Base-by-base conservation (phyloP, 257 asterid species). In the Solanum tarapatanum region DNA sequence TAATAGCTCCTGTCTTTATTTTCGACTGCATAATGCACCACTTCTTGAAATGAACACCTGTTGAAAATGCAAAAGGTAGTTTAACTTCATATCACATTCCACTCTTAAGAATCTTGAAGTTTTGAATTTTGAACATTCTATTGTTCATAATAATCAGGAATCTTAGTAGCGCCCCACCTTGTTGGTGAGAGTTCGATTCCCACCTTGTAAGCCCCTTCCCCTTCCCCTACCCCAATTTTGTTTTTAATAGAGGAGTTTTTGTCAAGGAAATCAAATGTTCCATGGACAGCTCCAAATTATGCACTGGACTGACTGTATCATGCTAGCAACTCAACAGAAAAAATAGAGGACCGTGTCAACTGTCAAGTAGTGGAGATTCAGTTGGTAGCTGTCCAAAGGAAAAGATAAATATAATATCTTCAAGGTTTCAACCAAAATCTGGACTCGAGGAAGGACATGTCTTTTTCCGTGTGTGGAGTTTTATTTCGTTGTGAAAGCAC, bases 11-110 rank as follows among this genome's bases (percentile, higher is more conserved):
- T 6, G 96, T 87, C 90, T 91, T 96, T 84, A 96, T 96, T 93
- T 93, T 95, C 19, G 97, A 92, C 89, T 96, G 98, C 96, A 96
- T 92, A 88, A 96, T 83, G 82, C 99, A 95, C 99, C 99, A 96
- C 92, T 96, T 95, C 92, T 96, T 96, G 92, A 95, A 96, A 90
- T 93, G 94, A 85, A 92, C 93, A 90, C 99, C 99, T 95, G 93
- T 30, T 36, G 69, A 64, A 87, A 88, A 33, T 62, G 87, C 64
- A 45, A 5, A 43, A 16, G 68, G n/a, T 45, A 17, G 26, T 45
- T 41, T 79, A 79, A 45, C 28, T 80, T 80, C 85, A 28, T 4
- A 45, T 80, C 39, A 45, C 68, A 80, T 28, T 48, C 41, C 68
- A 45, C 26, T 26, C 39, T 43, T 43, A 8, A 79, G 6, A 26